Evolutionary conservation across 495 filamentous ascomycete species (phyloP), one percentile per base, ranked within the genome.

Genomic region (Aspergillus bridgeri): DNA sequence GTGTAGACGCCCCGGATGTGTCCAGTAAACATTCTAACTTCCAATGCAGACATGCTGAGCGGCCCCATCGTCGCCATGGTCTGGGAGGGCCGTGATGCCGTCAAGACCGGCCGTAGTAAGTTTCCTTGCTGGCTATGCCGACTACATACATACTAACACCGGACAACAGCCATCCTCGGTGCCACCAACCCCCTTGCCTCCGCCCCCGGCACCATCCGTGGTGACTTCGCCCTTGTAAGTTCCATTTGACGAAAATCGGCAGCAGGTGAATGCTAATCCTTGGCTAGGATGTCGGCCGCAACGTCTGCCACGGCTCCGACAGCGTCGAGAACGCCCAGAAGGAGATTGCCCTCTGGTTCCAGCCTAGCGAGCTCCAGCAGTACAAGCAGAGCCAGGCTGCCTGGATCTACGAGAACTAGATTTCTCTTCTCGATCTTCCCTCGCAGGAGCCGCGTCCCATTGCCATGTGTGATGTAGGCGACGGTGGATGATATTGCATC

Each of bases 241-340:
- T 25, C 42, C 42, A 25, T 15, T n/a, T 13, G 22, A 17, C 23
- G 19, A 13, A 17, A 18, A 17, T 9, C 49, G 19, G 20, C 42
- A 23, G 33, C n/a, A 18, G 9, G 33, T 21, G 19, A n/a, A n/a
- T 52, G 29, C 56, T 66, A 3, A 60, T 48, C 56, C 19, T 54
- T 46, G n/a, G 13, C 6, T 60, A 87, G 84, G 90, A 92, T 69
- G 89, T 94, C 69, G 94, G 94, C 79, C 91, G 94, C 73, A 98
- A 98, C 83, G 90, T 98, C 78, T 97, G 94, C 87, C 94, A 98
- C 85, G 94, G 94, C 72, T 96, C 91, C 77, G 94, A 98, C 86
- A 85, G 82, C 78, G 92, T 98, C 77, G 94, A 98, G 85, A 94
- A 81, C 80, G 94, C 94, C 77, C 86, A 98, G 88, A 97, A 97